A percentile compares a stretch with the other conserved stretches of the same genome.
phyloP scores from a whole-genome alignment of 2,329 filamentous ascomycete genomes.

The Trichoderma citrinoviride region DNA sequence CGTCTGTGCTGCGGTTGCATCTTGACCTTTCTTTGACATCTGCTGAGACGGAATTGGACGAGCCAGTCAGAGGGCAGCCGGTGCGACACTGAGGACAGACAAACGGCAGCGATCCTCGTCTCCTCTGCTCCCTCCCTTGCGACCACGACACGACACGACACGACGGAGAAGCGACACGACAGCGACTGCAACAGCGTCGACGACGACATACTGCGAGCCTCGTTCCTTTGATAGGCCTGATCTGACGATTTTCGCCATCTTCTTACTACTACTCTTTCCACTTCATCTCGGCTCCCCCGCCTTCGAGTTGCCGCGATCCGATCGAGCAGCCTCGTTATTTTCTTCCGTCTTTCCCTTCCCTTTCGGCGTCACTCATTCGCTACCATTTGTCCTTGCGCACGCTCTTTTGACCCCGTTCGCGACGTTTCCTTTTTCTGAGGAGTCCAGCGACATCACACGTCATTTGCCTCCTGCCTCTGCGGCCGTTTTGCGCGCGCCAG shows the following conservation, averaged over 20 bases:
- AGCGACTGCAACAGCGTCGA: neutral
- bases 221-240: slow-evolving; percentile 8
- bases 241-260: slow-evolving; percentile 2
- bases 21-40: neutral
- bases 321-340: neutral
- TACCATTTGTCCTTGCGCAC: slow-evolving; percentile 5
- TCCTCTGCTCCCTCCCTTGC: slow-evolving; percentile 13
- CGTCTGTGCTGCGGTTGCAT: slow-evolving; percentile 18
- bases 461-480: slow-evolving; percentile 22
- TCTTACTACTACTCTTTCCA: neutral
- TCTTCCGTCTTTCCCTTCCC: neutral
- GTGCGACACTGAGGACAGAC: slow-evolving; percentile 5
- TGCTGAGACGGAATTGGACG: slow-evolving; percentile 7
- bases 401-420: slow-evolving; percentile 15
- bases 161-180: neutral
- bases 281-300: slow-evolving; percentile 6
- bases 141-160: neutral
- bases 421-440: slow-evolving; percentile 8
- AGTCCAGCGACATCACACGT: slow-evolving; percentile 15
- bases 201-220: slow-evolving; percentile 3
- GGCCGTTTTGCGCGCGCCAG: slow-evolving; percentile 23
- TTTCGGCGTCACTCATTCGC: slow-evolving; percentile 4
- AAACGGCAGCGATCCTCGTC: neutral
- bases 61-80: neutral
- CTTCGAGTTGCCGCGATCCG: slow-evolving; percentile 7